These are phyloP conservation scores for Filobasidium floriforme DNA, from an alignment of 768 basidiomycete species.

Conservation along the genomic window DNA sequence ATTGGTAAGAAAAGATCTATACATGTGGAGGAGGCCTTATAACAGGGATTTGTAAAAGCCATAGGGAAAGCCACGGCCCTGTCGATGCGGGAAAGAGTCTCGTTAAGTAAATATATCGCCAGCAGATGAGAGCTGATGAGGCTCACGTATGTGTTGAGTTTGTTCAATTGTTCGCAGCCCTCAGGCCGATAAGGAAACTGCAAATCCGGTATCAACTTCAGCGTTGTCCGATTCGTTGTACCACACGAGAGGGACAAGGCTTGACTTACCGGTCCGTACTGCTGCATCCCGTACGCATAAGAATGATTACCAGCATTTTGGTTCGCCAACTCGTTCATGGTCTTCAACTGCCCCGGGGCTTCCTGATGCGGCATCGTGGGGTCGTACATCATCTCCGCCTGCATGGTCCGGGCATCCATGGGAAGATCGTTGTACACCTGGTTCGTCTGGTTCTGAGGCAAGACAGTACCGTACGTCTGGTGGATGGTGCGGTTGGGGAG, in stretches of 20 bases:
- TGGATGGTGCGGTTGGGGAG: not conserved
- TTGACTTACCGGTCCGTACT: constrained; percentile 1
- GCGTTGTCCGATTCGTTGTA: not conserved
- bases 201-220: not conserved
- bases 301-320: not conserved
- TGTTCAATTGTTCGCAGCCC: not conserved
- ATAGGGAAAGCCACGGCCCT: no score
- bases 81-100: no score
- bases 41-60: no score
- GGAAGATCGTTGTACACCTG: not conserved
- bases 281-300: not conserved
- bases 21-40: no score
- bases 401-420: not conserved
- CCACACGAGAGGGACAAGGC: no score
- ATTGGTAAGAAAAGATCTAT: no score
- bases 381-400: not conserved
- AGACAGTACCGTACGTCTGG: not conserved
- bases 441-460: not conserved
- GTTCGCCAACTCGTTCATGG: not conserved
- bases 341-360: not conserved
- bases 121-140: no score
- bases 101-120: no score
- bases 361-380: not conserved
- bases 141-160: not conserved
- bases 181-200: constrained; percentile 1